Conservation (phyloP, 1,284 basidiomycete genomes). For the Trametes sp. region DNA sequence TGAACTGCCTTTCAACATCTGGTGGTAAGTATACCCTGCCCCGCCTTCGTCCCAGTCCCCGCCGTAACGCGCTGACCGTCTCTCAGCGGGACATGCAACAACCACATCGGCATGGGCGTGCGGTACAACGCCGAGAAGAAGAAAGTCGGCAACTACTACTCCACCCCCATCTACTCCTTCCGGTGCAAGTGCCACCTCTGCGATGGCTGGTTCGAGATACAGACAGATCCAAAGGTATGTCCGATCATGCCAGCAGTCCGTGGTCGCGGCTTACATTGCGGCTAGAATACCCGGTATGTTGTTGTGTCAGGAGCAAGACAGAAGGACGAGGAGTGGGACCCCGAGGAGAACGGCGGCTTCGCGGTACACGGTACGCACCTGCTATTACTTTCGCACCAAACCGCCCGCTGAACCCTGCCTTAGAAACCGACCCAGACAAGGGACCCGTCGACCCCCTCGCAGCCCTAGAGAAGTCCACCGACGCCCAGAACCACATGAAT, state of each 20-base stretch:
- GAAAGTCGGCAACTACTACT: conserved; percentile 95
- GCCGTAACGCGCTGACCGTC: conserved; percentile 5
- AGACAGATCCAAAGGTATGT: conserved; percentile 93
- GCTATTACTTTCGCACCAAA: neutral
- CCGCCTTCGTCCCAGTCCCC: too few species aligned
- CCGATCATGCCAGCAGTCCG: neutral
- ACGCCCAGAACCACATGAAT: conserved; percentile 75
- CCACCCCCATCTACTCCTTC: conserved; percentile 94
- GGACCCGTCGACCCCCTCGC: conserved; percentile 81
- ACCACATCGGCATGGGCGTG: conserved; percentile 96
- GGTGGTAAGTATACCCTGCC: conserved; percentile 79
- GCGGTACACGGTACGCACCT: conserved; percentile 78
- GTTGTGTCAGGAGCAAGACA: conserved; percentile 89
- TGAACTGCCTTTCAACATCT: conserved; percentile 96
- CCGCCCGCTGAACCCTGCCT: neutral
- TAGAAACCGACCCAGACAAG: conserved; percentile 77
- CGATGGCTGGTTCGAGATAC: conserved; percentile 93
- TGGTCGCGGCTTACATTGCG: neutral
- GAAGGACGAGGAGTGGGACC: conserved; percentile 96
- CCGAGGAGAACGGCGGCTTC: conserved; percentile 92
- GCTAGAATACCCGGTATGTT: conserved; percentile 93
- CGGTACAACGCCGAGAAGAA: conserved; percentile 99
- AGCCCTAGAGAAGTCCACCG: conserved; percentile 87
- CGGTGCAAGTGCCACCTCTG: conserved; percentile 98
- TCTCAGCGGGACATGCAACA: conserved; percentile 84